Conservation (phyloP, 495 filamentous ascomycete species). For the Tetracladium setigerum region DNA sequence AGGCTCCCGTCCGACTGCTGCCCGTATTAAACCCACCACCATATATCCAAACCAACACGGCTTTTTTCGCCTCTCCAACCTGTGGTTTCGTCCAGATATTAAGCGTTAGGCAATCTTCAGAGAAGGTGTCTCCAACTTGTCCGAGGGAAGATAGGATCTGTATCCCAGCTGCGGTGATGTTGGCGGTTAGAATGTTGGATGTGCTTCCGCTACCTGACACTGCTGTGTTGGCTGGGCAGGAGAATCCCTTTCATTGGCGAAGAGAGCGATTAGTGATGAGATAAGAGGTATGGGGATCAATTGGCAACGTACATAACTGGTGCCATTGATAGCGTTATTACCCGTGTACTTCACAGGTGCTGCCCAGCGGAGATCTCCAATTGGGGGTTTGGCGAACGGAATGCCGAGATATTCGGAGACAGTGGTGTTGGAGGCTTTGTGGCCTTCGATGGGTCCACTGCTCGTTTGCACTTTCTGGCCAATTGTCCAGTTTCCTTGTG, state of each 20-base stretch:
- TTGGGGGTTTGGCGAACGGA: slow-evolving; percentile 37
- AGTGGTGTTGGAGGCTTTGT: slow-evolving; percentile 28
- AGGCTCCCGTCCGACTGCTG: slow-evolving; percentile 23
- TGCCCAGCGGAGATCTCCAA: slow-evolving; percentile 37
- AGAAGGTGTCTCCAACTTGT: slow-evolving; percentile 11
- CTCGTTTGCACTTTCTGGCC: slow-evolving; percentile 18
- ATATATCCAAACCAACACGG: slow-evolving; percentile 36
- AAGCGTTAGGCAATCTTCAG: slow-evolving; percentile 52
- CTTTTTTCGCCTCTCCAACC: slow-evolving; percentile 23
- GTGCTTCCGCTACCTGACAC: not conserved
- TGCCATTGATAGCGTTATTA: slow-evolving; percentile 11
- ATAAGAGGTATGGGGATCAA: not conserved
- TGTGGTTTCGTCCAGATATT: slow-evolving; percentile 39
- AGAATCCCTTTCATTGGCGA: not conserved
- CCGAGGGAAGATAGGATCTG: not conserved
- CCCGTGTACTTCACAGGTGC: slow-evolving; percentile 25
- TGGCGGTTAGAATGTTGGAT: not conserved
- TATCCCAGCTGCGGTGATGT: slow-evolving; percentile 7
- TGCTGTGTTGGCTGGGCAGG: not conserved
- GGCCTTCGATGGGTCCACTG: slow-evolving; percentile 38
- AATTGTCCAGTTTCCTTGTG: slow-evolving; percentile 7
- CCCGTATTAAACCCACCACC: slow-evolving; percentile 31
- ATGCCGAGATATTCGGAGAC: slow-evolving; percentile 45
- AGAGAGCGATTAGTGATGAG: not conserved
- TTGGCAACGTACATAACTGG: slow-evolving; percentile 21